These are phyloP conservation scores for Deinandra increscens DNA, from an alignment of 129 eudicot species.

Conservation along the genomic window DNA sequence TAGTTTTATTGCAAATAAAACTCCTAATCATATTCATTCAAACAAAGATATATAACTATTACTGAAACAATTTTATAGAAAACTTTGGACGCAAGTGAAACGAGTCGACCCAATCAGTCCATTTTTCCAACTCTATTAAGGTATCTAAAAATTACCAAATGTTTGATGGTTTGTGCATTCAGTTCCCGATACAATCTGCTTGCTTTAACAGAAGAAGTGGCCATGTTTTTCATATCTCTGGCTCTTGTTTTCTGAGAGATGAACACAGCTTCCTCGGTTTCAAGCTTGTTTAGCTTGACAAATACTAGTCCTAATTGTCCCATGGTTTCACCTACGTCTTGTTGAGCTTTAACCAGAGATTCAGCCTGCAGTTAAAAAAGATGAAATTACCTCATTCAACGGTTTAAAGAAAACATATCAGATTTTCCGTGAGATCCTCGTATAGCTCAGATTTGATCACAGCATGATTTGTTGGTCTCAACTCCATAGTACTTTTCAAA, in stretches of 20 bases:
- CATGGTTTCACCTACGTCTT: constrained; percentile 86
- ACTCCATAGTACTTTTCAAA: constrained; percentile 2
- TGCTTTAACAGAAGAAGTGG: constrained; percentile 78
- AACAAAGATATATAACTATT: neutral
- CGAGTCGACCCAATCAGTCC: neutral
- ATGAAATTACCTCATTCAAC: constrained; percentile 5
- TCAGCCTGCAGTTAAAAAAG: constrained; percentile 66
- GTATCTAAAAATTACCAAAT: constrained; percentile 54
- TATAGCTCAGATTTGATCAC: neutral
- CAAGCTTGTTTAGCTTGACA: constrained; percentile 78
- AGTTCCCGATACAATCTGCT: constrained; percentile 85
- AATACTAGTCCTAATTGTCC: constrained; percentile 83
- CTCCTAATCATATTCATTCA: neutral
- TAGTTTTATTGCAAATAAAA: neutral
- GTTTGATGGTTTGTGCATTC: constrained; percentile 83
- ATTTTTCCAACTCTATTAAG: constrained; percentile 2
- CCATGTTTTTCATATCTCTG: constrained; percentile 72
- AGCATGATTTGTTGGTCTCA: neutral
- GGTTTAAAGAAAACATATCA: neutral
- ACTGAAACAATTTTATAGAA: neutral
- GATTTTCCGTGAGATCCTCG: neutral
- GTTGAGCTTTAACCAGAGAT: constrained; percentile 89
- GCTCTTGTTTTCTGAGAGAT: constrained; percentile 74
- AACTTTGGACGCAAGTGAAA: neutral
- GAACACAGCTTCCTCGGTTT: constrained; percentile 61